Percentiles rank a stretch among this genome's conserved stretches.
Evolutionary conservation across 345 rosid species (phyloP).

Genomic region (Turritis glabra): DNA sequence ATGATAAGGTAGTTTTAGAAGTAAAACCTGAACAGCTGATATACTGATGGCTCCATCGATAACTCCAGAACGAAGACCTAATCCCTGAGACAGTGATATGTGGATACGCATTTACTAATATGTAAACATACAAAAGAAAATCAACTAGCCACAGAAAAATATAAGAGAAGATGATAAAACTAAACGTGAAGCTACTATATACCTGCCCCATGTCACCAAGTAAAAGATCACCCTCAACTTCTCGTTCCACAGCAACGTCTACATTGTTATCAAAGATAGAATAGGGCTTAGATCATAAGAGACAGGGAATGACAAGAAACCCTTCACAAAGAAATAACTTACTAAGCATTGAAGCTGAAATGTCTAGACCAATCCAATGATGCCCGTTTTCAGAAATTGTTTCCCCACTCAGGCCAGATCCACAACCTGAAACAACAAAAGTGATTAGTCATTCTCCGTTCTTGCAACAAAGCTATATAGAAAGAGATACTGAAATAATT

Average conservation of each 20-base stretch:
- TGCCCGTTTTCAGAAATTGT: constrained; percentile 80
- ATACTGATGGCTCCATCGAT: constrained; percentile 95
- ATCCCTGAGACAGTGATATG: constrained; percentile 56
- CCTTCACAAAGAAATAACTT: constrained; percentile 10
- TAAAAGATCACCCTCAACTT: constrained; percentile 88
- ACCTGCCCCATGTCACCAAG: constrained; percentile 99
- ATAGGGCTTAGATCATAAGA: neutral
- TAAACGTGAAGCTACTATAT: neutral
- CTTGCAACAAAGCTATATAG: neutral
- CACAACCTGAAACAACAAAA: constrained; percentile 62
- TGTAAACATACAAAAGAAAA: neutral
- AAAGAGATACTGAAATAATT: neutral
- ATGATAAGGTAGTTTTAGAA: neutral
- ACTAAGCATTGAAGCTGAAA: constrained; percentile 90
- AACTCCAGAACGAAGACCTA: constrained; percentile 82
- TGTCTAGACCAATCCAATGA: constrained; percentile 90
- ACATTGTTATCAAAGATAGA: constrained; percentile 5
- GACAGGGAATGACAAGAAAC: neutral
- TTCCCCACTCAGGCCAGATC: constrained; percentile 96
- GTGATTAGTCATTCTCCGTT: neutral
- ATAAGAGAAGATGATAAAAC: neutral
- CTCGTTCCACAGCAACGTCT: constrained; percentile 86
- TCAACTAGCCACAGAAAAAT: neutral
- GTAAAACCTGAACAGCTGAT: constrained; percentile 83
- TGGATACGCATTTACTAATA: neutral